These are phyloP conservation scores for Myriosclerotinia scirpicola DNA, from an alignment of 2,329 filamentous ascomycete species.

Conservation along the genomic window DNA sequence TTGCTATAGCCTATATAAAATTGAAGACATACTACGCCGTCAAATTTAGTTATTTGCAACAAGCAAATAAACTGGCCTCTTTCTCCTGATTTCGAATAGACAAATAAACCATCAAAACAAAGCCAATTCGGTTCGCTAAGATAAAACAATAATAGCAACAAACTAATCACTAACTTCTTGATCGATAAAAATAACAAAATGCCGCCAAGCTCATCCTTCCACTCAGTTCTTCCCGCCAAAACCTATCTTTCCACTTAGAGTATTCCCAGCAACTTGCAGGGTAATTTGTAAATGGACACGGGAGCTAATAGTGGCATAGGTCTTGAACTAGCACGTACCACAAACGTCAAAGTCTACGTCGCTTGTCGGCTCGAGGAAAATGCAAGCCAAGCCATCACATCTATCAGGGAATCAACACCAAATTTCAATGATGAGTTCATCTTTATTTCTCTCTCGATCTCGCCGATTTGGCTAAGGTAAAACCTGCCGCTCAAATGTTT, in stretches of 20 bases:
- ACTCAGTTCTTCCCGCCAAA: no score
- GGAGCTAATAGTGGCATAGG: conserved; percentile 43
- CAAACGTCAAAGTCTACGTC: conserved; percentile 46
- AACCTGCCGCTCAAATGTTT: conserved; percentile 41
- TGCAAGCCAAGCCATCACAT: conserved; percentile 41
- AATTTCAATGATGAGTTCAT: conserved; percentile 39
- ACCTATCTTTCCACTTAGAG: no score
- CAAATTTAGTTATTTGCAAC: no score
- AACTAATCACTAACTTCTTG: no score
- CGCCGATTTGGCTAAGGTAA: conserved; percentile 42
- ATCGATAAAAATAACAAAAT: no score
- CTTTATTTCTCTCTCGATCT: conserved; percentile 43
- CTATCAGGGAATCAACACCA: conserved; percentile 38
- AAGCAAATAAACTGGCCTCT: no score
- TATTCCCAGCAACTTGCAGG: conserved; percentile 28
- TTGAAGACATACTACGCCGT: no score
- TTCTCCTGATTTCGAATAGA: no score
- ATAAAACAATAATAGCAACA: no score
- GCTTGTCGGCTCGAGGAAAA: conserved; percentile 44
- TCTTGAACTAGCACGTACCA: conserved; percentile 40
- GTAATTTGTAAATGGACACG: conserved; percentile 41
- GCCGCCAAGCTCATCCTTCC: no score
- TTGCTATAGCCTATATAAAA: no score
- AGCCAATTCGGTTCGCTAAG: no score
- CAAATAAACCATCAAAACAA: conserved; percentile 30